Evolutionary conservation across 345 rosid genomes (phyloP).

Genomic region (Sisymbrium irio): DNA sequence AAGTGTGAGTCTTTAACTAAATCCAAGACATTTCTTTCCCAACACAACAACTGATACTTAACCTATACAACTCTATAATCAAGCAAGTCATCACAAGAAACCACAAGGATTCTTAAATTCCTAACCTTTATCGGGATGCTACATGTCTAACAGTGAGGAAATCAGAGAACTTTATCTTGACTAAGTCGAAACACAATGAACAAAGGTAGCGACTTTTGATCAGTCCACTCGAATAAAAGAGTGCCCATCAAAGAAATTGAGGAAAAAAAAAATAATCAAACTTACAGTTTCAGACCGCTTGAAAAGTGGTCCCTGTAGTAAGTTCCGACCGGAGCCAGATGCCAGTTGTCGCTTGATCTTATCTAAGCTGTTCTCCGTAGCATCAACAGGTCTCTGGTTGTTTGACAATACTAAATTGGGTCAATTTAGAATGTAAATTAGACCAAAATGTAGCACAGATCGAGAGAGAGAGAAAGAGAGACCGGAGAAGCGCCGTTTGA

Average conservation of each 20-base stretch:
- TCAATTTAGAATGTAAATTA: background rate
- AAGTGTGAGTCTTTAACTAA: background rate
- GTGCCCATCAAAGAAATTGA: background rate
- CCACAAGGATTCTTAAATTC: background rate
- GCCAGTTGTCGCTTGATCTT: slow-evolving; percentile 95
- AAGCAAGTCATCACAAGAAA: background rate
- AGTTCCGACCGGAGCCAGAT: slow-evolving; percentile 83
- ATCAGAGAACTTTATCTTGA: background rate
- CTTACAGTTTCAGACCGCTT: slow-evolving; percentile 97
- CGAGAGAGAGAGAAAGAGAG: slow-evolving; percentile 18
- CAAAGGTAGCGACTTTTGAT: slow-evolving; percentile 9
- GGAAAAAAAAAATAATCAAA: background rate
- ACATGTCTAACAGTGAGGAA: background rate
- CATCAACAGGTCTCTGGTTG: slow-evolving; percentile 53
- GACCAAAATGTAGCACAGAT: background rate
- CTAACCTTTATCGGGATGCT: background rate
- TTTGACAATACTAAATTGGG: background rate
- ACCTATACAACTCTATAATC: background rate
- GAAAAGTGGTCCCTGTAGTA: slow-evolving; percentile 94
- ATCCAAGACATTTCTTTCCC: background rate
- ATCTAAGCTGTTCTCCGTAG: slow-evolving; percentile 82
- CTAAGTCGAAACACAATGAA: background rate
- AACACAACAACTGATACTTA: background rate
- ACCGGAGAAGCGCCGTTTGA: slow-evolving; percentile 91
- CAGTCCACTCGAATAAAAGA: background rate